Base-by-base conservation (phyloP, 257 asterid species). In the Nicotiana tomentosiformis region DNA sequence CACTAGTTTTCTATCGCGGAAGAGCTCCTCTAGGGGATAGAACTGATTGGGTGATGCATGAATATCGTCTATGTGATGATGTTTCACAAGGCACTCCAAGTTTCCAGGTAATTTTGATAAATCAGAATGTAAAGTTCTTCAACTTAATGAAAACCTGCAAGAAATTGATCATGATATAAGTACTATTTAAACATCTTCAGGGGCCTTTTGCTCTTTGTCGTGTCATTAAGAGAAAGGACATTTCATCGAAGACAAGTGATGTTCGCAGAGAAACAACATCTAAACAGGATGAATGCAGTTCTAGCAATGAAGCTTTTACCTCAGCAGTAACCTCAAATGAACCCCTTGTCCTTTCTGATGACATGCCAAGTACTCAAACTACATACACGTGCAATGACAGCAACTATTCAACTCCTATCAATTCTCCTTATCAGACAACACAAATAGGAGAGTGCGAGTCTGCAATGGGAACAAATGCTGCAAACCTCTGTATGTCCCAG, bases 41-140 rank as follows among this genome's bases (percentile, higher is more conserved):
- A 82, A 86, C 91, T 3, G 88, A 86, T 82, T 89, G 92, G 91
- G 85, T 89, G 32, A 89, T 89, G 92, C 91, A 88, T 15, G 92
- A 89, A 77, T 89, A 88, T 80, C 92, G 92, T 16, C 88, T 89
- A 2, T 85, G 87, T 64, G 91, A 86, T 35, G 91, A 85, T 82
- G 88, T 83, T 64, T 85, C 89, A 76, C 89, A 85, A 66, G 87
- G 87, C 85, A 84, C 82, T 77, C 87, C 83, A 53, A 87, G 57
- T 84, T 88, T 88, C 84, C 90, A 85, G 89, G 92, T 89, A 82
- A 5, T 10, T 43, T 18, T 26, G 56, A 37, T 4, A 23, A 78
- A 60, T 35, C 26, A 39, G 35, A 33, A 10, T 46, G 20, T 35
- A 2, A 72, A 23, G 37, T 46, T 72, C 33, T 46, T 66, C 23